Base-by-base conservation (phyloP, 2,329 filamentous ascomycete genomes). In the Phyllosticta citriasiana region DNA sequence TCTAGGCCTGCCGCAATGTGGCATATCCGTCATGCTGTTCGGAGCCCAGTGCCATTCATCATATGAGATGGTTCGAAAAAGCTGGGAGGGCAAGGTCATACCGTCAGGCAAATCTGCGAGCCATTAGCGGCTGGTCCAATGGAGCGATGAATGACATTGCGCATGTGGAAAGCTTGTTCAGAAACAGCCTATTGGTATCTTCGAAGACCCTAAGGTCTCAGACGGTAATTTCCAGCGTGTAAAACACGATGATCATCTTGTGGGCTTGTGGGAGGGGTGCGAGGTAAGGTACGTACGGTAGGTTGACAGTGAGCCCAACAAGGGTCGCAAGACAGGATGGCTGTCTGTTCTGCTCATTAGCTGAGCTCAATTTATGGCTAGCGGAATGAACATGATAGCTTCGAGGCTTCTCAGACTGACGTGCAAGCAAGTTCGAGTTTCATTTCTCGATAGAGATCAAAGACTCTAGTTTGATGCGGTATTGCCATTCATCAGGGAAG, bases 1-100 rank as follows among this genome's bases (percentile, higher is more conserved):
- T 95, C 91, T 95, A 96, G 90, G 91, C 91, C 91, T 96, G 91
- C 89, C 91, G 78, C 90, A 89, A 89, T 83, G 78, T 72, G 89
- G 91, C 90, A 84, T 88, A 84, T 85, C 91, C 89, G 75, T 80
- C 91, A 85, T 85, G 79, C 76, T 76, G 80, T 77, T 95, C 91
- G 88, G 91, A 93, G 91, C 91, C 91, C 91, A 96, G 91, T 96
- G 91, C 91, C 89, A 82, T 88, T 91, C 89, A 91, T 93, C 89
- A 89, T 84, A 68, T 70, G 73, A 77, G 67, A 65, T 55, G 51
- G n/a, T 16, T 16, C 19, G 30, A 25, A 25, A 30, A 14, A 26
- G 22, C 10, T 16, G 16, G 30, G 16, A 10, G 9, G 27, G 63
- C 55, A 59, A 63, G 53, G 57, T 63, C 66, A 63, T 69, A 73